Evolutionary conservation across 2,329 filamentous ascomycete genomes (phyloP).

Genomic region (Fusarium sp.): DNA sequence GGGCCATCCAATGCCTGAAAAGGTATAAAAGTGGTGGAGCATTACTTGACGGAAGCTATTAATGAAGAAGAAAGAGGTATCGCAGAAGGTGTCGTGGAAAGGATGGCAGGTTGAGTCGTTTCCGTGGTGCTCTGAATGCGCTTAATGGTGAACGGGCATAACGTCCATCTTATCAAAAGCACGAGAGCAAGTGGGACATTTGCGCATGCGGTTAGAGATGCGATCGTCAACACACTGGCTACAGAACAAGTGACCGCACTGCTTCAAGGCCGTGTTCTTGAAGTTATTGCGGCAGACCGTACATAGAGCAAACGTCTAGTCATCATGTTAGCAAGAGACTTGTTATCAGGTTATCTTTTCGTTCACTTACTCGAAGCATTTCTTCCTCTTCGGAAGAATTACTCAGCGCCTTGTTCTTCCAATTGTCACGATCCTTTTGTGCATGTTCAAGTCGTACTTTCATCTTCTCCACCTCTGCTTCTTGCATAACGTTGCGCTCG

Average conservation of each 20-base stretch:
- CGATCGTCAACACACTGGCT: conserved; percentile 89
- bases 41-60: conserved; percentile 42
- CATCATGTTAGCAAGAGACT: conserved; percentile 36
- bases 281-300: conserved; percentile 92
- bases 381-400: conserved; percentile 87
- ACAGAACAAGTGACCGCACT: conserved; percentile 96
- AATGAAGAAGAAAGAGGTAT: conserved; percentile 43
- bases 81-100: conserved; percentile 32
- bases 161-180: conserved; percentile 92
- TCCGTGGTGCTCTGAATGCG: neutral
- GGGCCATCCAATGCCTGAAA: conserved; percentile 19
- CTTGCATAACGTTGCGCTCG: conserved; percentile 70
- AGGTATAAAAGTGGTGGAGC: conserved; percentile 29
- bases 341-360: neutral
- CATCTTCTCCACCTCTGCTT: conserved; percentile 82
- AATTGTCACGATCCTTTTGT: conserved; percentile 84
- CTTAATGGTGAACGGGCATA: conserved; percentile 73
- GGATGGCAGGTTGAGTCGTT: conserved; percentile 19
- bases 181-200: conserved; percentile 93
- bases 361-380: conserved; percentile 80
- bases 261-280: conserved; percentile 93
- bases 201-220: conserved; percentile 88
- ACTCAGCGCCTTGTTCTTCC: conserved; percentile 84
- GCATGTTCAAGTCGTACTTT: conserved; percentile 81
- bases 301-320: conserved; percentile 69